Conservation (phyloP, 331 rosid species). For the Arachis monticola region DNA sequence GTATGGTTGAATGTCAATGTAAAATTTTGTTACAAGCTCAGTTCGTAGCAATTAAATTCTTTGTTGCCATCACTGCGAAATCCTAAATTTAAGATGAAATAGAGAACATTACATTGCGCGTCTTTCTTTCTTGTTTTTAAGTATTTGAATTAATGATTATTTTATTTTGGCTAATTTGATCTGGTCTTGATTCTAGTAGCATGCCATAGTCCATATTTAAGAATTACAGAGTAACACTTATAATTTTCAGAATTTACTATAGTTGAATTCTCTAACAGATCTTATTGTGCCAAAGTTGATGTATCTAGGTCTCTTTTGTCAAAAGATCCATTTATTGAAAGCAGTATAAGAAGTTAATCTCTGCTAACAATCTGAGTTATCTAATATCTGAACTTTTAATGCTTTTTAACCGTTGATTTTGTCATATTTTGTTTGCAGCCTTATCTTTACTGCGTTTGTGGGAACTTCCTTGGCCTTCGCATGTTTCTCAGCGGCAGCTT, state of each 20-base stretch:
- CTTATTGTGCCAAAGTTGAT: background rate
- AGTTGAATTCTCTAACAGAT: background rate
- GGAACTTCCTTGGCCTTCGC: slow-evolving; percentile 86
- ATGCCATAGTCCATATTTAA: background rate
- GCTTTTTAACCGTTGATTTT: slow-evolving; percentile 5
- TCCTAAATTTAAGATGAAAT: too few species aligned
- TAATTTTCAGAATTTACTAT: background rate
- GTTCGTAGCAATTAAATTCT: too few species aligned
- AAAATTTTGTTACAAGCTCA: too few species aligned
- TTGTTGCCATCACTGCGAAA: too few species aligned
- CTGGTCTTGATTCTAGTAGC: background rate
- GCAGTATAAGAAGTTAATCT: background rate
- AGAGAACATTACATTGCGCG: background rate
- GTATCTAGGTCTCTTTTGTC: too few species aligned
- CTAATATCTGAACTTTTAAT: slow-evolving; percentile 1
- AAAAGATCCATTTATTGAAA: background rate
- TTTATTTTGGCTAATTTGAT: background rate
- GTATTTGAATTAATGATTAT: too few species aligned
- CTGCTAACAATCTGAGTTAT: background rate
- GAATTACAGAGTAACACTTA: background rate
- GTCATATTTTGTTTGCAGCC: slow-evolving; percentile 44
- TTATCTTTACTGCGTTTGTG: slow-evolving; percentile 76
- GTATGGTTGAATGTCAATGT: too few species aligned
- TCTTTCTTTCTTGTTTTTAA: background rate
- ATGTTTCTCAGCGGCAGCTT: slow-evolving; percentile 87